Base-by-base conservation (phyloP, 495 filamentous ascomycete species). In the Annulohypoxylon nitens region DNA sequence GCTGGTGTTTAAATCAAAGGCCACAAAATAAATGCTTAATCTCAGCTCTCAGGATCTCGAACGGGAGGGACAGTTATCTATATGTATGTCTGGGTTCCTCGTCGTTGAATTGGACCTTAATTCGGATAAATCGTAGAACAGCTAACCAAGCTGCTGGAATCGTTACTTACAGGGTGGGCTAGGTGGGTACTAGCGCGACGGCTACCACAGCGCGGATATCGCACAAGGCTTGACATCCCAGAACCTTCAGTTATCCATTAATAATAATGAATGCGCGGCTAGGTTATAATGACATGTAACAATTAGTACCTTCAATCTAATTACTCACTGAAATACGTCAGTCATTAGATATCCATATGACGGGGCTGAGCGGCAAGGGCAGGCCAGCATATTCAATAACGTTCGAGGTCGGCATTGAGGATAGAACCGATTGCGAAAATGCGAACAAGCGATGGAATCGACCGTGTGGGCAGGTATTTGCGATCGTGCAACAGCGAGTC, bases 291-390 rank as follows among this genome's bases (percentile, higher is more conserved):
- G 26, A 60, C 45, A 55, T 16, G 48, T 36, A 39, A 11, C 50
- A 25, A 8, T 12, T 58, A 37, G 51, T 65, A 9, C 55, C 57
- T 37, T 58, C 39, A 55, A 36, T 54, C 30, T 53, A 41, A 51
- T 45, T 64, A 20, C 58, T 53, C 14, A 11, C 37, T 30, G 36
- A 20, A 54, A 55, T 18, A 16, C 33, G 23, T 8, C 8, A 33
- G 20, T 45, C 43, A 34, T 41, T 48, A 53, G 10, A 59, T 67
- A 54, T 61, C 30, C 30, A 30, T 30, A 48, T 53, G 67, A 63
- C 67, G 72, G 72, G 72, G 67, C 53, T 75, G 59, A 68, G 67
- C 72, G 72, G 72, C 41, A 70, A 70, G 55, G 45, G 26, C 48
- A 62, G 25, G 64, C 67, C 47, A 48, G 37, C 48, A 33, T 37